Evolutionary conservation across 164 flowering plant species (phyloP), one percentile per base, ranked within the genome.

Genomic region (Protea cynaroides): DNA sequence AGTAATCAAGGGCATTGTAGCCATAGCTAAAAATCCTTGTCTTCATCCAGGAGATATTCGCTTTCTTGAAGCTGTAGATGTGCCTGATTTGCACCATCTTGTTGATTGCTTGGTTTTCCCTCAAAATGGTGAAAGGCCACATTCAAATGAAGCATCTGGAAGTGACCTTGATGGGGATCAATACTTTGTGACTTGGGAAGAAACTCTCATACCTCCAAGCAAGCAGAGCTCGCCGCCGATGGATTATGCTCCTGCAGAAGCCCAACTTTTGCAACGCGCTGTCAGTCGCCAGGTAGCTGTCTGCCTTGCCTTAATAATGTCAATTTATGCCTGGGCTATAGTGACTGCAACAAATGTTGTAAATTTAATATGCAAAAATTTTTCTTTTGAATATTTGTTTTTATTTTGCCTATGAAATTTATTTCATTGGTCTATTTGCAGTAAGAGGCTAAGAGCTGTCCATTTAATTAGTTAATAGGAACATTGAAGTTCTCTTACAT

Each of bases 81-180:
- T 64, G 13, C 96, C 97, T 8, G 81, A 71, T 10, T 67, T 95
- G 76, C 86, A 81, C 54, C 97, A 95, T 77, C 83, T 95, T 8
- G 79, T 77, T 71, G 99, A 95, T 67, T 95, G 99, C 68, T 73
- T 95, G 63, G 84, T 88, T 19, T 95, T 92, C 68, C 99, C 97
- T 61, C 97, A 89, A 64, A 92, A 95, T 64, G 97, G 99, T 22
- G 90, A 85, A 0, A 77, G 99, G 69, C 99, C 99, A 7, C 97
- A 92, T 59, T 36, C 93, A 25, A 66, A 95, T 76, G 99, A 95
- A 74, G 98, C 98, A 25, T 95, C 99, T n/a, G 98, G 99, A 51
- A 92, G 99, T 80, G 99, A 95, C 65, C 85, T 95, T 22, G 99
- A 90, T 77, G 99, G 99, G 13, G 98, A 92, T 70, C 80, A 81